Percentiles rank a stretch among this genome's conserved stretches.
Conservation (phyloP, 352 stramenopile species). For the Pythium volutum region DNA sequence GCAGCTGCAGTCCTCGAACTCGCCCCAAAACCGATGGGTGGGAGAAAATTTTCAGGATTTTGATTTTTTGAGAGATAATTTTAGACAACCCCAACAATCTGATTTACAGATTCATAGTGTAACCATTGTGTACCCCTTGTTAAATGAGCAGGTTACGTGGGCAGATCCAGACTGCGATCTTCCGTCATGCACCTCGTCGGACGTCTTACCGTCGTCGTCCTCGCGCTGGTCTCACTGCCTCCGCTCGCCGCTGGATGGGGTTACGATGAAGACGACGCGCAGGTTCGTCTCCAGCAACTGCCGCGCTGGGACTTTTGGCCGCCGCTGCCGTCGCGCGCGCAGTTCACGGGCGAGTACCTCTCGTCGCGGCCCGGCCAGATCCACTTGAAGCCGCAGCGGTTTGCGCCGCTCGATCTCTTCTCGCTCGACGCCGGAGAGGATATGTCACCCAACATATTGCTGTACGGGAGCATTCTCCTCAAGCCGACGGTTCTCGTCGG, state of each 20-base stretch:
- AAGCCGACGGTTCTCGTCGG: constrained; percentile 32
- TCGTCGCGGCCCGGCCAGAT: constrained; percentile 44
- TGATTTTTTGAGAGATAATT: too few species aligned
- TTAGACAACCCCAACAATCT: too few species aligned
- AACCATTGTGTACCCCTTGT: background rate
- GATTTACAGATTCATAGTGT: background rate
- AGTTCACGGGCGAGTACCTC: constrained; percentile 63
- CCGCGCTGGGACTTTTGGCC: constrained; percentile 69
- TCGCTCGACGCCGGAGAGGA: constrained; percentile 27
- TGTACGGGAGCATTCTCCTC: constrained; percentile 66
- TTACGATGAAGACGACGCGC: background rate
- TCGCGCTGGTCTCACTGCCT: background rate
- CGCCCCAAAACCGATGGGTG: too few species aligned
- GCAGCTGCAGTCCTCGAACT: too few species aligned
- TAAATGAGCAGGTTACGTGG: background rate
- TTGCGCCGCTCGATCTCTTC: constrained; percentile 63
- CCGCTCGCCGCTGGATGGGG: background rate
- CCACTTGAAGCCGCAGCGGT: constrained; percentile 44
- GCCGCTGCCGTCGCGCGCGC: constrained; percentile 34
- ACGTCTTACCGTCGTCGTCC: background rate
- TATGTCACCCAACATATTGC: constrained; percentile 30
- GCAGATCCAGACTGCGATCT: constrained; percentile 4
- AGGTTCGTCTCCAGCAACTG: constrained; percentile 3
- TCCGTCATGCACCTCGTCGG: background rate
- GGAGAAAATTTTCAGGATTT: too few species aligned